Evolutionary conservation across 208 protist species (phyloP).

Genomic region (Trypanosoma avium): DNA sequence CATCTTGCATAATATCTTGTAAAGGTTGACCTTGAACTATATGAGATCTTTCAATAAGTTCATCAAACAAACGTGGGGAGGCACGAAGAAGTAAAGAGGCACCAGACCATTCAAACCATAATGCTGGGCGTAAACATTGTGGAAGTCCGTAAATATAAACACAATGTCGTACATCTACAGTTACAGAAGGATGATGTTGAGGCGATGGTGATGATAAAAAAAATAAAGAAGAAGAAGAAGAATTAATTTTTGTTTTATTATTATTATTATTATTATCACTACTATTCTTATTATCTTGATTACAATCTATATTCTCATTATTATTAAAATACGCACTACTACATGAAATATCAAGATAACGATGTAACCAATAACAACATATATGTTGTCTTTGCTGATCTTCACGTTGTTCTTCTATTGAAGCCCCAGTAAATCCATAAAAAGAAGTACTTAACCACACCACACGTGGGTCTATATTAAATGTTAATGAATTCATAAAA

Average conservation of each 20-base stretch:
- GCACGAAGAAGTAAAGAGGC: conserved; percentile 3
- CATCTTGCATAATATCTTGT: conserved; percentile 29
- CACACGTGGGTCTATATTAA: background rate
- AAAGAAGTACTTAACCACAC: conserved; percentile 20
- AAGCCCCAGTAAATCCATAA: conserved; percentile 21
- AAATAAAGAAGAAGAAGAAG: background rate
- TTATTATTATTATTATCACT: background rate
- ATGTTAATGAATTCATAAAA: background rate
- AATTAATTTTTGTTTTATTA: background rate
- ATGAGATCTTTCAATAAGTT: background rate
- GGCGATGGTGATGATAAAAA: too few relatives aligned
- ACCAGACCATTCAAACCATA: conserved; percentile 20
- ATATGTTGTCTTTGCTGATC: conserved; percentile 13
- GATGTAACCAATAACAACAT: conserved; percentile 11
- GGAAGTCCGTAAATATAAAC: conserved; percentile 22
- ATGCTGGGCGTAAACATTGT: conserved; percentile 14
- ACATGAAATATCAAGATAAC: conserved; percentile 1
- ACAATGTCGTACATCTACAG: background rate
- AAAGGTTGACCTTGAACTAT: conserved; percentile 10
- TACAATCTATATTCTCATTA: background rate
- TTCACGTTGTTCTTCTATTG: conserved; percentile 21
- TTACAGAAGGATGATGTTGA: conserved; percentile 15
- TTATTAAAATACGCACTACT: background rate
- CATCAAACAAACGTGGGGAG: conserved; percentile 8
- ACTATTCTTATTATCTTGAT: background rate